Evolutionary conservation across 768 basidiomycete species (phyloP), one percentile per base, ranked within the genome.

Genomic region (Lactarius trivialis): DNA sequence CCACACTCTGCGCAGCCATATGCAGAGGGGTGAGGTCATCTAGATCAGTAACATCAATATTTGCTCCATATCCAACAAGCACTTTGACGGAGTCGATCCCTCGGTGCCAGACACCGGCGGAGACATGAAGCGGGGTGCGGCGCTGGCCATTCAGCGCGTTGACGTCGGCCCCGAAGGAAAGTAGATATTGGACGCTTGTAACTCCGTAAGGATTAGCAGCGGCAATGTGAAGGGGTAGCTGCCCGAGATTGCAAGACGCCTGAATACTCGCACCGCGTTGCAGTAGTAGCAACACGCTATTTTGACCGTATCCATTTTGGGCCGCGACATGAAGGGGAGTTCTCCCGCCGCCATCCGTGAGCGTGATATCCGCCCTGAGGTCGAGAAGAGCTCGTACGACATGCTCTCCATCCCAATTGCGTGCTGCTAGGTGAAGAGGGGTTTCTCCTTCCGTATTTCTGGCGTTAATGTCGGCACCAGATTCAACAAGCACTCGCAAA

Each of bases 241-340:
- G 52, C 21, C 52, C 41, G n/a, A 21, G 8, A 9, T 55, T 48
- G 32, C 30, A 52, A 19, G 39, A 11, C 15, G 8, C 8, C 30
- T 9, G 37, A 11, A 55, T 39, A 26, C 43, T 39, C 3, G 59
- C 59, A 6, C 59, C 59, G 30, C 24, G 32, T 21, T 41, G 19
- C 41, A 60, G 51, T 14, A 60, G 52, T 34, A 49, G 37, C 58
- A 49, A 1, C 41, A 59, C 15, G 19, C 33, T 59, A 15, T 28
- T 36, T 26, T 59, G 48, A 9, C 56, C 56, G n/a, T 59, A 26
- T 30, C 56, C 55, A 24, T 48, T 49, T 17, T 26, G 41, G 15
- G 56, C 56, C 5, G 52, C 62, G 14, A 48, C 9, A 19, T 63
- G 55, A 19, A 63, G 36, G 3, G 62, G 51, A 5, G 58, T 45